Percentiles rank a stretch among this genome's conserved stretches.
phyloP scores from a whole-genome alignment of 192 early-diverging fungal genomes.

The Helicostylum pulchrum region DNA sequence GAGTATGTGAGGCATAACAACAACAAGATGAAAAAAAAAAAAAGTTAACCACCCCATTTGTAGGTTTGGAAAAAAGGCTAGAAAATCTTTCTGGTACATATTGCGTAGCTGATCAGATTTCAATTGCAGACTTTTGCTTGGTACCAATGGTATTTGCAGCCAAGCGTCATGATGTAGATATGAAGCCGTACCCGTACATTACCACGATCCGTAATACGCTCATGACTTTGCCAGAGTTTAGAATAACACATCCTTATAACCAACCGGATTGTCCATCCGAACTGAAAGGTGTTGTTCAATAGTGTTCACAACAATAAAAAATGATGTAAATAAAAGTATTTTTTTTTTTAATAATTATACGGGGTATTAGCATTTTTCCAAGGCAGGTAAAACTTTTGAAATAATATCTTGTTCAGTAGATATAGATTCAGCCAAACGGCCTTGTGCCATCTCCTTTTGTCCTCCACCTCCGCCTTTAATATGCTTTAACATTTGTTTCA shows the following conservation, averaged over 20 bases:
- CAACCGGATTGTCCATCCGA: slow-evolving; percentile 68
- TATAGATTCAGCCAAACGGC: slow-evolving; percentile 25
- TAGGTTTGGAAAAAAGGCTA: slow-evolving; percentile 63
- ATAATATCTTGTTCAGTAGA: slow-evolving; percentile 2
- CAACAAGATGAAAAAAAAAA: not conserved
- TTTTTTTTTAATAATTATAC: too few relatives aligned
- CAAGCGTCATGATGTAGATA: slow-evolving; percentile 62
- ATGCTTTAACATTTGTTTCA: slow-evolving; percentile 41
- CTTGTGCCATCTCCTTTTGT: slow-evolving; percentile 46
- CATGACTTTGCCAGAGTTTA: slow-evolving; percentile 64
- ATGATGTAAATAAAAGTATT: too few relatives aligned
- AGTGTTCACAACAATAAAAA: too few relatives aligned
- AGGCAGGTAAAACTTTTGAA: slow-evolving; percentile 20
- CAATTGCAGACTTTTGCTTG: slow-evolving; percentile 79
- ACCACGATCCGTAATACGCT: slow-evolving; percentile 53
- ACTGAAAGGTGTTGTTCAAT: slow-evolving; percentile 22
- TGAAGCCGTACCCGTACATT: slow-evolving; percentile 68
- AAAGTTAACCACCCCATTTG: not conserved
- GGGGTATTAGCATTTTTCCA: slow-evolving; percentile 14
- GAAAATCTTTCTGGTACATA: slow-evolving; percentile 64
- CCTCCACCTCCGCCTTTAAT: slow-evolving; percentile 51
- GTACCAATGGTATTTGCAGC: slow-evolving; percentile 75
- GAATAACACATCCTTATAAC: slow-evolving; percentile 52
- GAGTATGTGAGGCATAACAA: slow-evolving; percentile 27
- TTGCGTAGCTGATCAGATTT: slow-evolving; percentile 77